phyloP scores from a whole-genome alignment of 768 basidiomycete species.

The Termitomyces sp. region DNA sequence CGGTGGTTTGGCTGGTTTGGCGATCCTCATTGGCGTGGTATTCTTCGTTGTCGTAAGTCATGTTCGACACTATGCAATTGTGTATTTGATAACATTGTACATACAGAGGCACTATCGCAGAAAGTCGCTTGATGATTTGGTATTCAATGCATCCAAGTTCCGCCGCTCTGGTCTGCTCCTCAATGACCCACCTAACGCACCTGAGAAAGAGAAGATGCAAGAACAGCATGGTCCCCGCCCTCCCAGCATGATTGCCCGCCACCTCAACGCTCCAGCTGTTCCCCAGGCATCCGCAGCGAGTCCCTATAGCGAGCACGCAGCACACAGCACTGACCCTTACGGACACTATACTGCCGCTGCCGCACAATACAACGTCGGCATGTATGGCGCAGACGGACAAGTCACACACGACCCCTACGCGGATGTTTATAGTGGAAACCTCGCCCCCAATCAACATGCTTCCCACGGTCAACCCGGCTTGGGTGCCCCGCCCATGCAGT shows the following conservation, averaged over 20 bases:
- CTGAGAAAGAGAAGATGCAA: conserved; percentile 15
- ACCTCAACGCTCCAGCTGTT: conserved; percentile 17
- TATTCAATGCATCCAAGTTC: conserved; percentile 49
- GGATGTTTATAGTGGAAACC: conserved; percentile 11
- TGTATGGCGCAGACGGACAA: conserved; percentile 18
- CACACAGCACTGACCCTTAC: conserved; percentile 12
- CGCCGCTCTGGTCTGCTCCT: conserved; percentile 47
- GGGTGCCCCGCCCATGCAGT: conserved; percentile 10
- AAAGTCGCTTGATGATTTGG: conserved; percentile 28
- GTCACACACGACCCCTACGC: conserved; percentile 14
- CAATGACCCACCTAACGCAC: conserved; percentile 19
- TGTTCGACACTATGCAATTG: neutral
- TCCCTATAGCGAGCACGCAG: conserved; percentile 13
- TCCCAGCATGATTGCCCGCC: conserved; percentile 29
- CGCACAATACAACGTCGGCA: conserved; percentile 14
- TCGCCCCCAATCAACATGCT: conserved; percentile 11
- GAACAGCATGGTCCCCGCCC: conserved; percentile 15
- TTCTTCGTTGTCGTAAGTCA: conserved; percentile 23
- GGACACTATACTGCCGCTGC: conserved; percentile 12
- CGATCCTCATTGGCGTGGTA: conserved; percentile 16
- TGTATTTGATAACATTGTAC: neutral
- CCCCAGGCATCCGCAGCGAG: conserved; percentile 9
- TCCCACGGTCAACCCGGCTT: conserved; percentile 9
- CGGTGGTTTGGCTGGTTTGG: conserved; percentile 19
- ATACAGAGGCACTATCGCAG: conserved; percentile 32